Evolutionary conservation across 2,329 filamentous ascomycete species (phyloP), one percentile per base, ranked within the genome.

Genomic region (Endoconidiophora laricicola): DNA sequence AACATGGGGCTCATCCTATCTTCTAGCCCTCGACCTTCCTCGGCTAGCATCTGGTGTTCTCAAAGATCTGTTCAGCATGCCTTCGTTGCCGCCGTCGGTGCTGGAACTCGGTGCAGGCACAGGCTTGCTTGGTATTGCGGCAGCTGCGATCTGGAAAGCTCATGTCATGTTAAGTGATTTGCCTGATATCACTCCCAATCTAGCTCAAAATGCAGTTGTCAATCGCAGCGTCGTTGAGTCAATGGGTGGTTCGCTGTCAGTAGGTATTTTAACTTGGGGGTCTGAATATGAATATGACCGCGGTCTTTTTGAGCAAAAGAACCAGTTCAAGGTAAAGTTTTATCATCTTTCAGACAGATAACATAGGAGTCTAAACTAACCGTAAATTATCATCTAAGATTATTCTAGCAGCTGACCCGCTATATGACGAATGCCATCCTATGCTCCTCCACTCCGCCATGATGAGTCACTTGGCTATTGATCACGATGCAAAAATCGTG

Each of bases 1-100:
- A 64, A 98, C 91, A 0, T 96, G 91, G 91, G 86, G 84, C 0
- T 90, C 87, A 0, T 90, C 87, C 0, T 93, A 87, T 60, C 73
- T 93, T 2, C 77, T 96, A 3, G 83, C 90, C 0, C 81, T 77
- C 56, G 78, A 83, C 22, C 73, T 96, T 23, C 68, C 68, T 18
- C 60, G 60, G 10, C 66, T 79, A 38, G 64, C 60, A 6, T 63
- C 61, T 41, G 68, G 63, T 12, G 64, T 67, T 0, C 59, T 78
- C 20, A 67, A 66, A 29, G 65, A 69, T 41, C 56, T 75, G 6
- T 64, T 78, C 14, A 60, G 63, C 38, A 58, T 62, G 50, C 60
- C 60, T 10, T 54, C 63, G 41, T 53, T 61, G 29, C 54, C 59
- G 3, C 58, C 65, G 14, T 56, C 60, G 3, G 66, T 78, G 1